Conservation (phyloP, 1,284 basidiomycete genomes). For the Trichosporon inkin region DNA sequence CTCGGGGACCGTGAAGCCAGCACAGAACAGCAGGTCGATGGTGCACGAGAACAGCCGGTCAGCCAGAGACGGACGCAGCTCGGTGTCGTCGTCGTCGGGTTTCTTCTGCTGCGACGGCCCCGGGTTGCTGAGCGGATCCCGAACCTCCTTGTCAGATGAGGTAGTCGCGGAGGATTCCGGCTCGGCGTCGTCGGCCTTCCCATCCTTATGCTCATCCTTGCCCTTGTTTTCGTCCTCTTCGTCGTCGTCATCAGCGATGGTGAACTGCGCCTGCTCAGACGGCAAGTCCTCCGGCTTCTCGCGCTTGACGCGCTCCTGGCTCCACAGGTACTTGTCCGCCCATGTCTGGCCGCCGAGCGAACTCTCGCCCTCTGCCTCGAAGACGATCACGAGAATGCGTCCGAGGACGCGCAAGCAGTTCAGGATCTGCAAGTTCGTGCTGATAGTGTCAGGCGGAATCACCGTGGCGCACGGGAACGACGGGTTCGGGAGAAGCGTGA, state of each 20-base stretch:
- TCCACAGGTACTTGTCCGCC: slow-evolving; percentile 20
- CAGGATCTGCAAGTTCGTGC: slow-evolving; percentile 73
- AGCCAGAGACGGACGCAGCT: slow-evolving; percentile 64
- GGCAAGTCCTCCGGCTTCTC: neutral
- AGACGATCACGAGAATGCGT: slow-evolving; percentile 78
- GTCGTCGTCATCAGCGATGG: slow-evolving; percentile 62
- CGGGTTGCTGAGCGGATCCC: slow-evolving; percentile 35
- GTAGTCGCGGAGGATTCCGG: slow-evolving; percentile 19
- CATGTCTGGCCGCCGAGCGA: slow-evolving; percentile 13
- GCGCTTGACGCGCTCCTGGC: slow-evolving; percentile 9
- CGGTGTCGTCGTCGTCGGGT: slow-evolving; percentile 33
- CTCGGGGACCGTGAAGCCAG: slow-evolving; percentile 79
- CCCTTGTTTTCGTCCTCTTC: slow-evolving; percentile 25
- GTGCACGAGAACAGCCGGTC: slow-evolving; percentile 72
- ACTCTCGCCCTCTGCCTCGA: slow-evolving; percentile 66
- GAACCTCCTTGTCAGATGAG: slow-evolving; percentile 56
- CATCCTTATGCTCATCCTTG: slow-evolving; percentile 33
- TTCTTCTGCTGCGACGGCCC: slow-evolving; percentile 10
- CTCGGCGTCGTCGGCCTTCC: slow-evolving; percentile 32
- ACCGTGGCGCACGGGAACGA: slow-evolving; percentile 62
- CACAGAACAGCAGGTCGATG: slow-evolving; percentile 82
- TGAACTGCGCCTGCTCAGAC: slow-evolving; percentile 57
- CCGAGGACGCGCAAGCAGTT: slow-evolving; percentile 83
- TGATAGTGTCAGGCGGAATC: slow-evolving; percentile 45
- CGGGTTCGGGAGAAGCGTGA: slow-evolving; percentile 73